These are phyloP conservation scores for Geranium brycei DNA, from an alignment of 345 rosid species.

Conservation along the genomic window DNA sequence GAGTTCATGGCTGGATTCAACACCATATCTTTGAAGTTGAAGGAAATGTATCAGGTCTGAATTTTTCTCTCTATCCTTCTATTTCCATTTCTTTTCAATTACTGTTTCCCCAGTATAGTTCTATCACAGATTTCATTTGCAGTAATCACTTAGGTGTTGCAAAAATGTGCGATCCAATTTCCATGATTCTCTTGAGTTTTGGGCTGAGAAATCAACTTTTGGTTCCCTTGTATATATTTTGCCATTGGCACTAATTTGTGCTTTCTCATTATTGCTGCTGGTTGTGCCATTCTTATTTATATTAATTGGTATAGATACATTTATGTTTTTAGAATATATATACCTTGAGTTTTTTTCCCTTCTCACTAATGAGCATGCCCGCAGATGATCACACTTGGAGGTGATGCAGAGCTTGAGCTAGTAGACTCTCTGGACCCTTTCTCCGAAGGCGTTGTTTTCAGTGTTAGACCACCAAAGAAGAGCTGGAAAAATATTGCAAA, in stretches of 20 bases:
- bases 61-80: background rate
- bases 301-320: too few species aligned
- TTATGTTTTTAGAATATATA: too few species aligned
- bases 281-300: background rate
- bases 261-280: background rate
- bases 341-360: too few species aligned
- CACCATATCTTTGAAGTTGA: constrained; percentile 78
- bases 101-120: background rate
- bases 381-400: constrained; percentile 97
- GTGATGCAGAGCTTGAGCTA: constrained; percentile 94
- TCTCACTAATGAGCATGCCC: constrained; percentile 7
- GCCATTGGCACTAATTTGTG: background rate
- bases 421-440: constrained; percentile 97
- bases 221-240: background rate
- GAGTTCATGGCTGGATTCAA: constrained; percentile 98
- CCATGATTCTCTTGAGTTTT: background rate
- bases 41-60: constrained; percentile 98
- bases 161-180: background rate
- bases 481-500: constrained; percentile 98
- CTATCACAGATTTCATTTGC: background rate
- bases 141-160: too few species aligned
- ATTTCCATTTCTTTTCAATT: background rate
- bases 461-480: constrained; percentile 95
- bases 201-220: background rate
- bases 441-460: constrained; percentile 96